A percentile compares a stretch with the other conserved stretches of the same genome.
Conservation (phyloP, 805 yeast species). For the Myxozyma geophila region DNA sequence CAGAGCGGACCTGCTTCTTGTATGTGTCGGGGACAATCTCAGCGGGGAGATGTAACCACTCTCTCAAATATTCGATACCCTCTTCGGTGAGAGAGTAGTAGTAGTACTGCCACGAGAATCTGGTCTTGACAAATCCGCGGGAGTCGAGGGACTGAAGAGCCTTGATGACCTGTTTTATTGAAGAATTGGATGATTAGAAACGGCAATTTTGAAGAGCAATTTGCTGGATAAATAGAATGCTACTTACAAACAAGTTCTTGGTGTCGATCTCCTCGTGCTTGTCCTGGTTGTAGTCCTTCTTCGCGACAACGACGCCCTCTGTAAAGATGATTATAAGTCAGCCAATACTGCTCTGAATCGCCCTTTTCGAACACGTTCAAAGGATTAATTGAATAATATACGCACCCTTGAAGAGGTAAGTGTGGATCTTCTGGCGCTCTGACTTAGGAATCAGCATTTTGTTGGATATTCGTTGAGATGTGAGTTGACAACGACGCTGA, state of each 20-base stretch:
- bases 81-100: conserved; percentile 99
- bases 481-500: conserved; percentile 2
- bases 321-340: conserved; percentile 31
- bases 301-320: conserved; percentile 99
- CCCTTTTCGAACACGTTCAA: neutral
- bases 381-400: conserved; percentile 37
- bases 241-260: conserved; percentile 83
- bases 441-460: conserved; percentile 98
- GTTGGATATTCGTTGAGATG: neutral
- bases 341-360: neutral
- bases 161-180: conserved; percentile 61
- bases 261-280: conserved; percentile 98
- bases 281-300: conserved; percentile 92
- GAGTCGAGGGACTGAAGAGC: conserved; percentile 99
- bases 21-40: conserved; percentile 98
- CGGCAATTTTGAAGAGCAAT: neutral
- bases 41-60: conserved; percentile 97
- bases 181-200: neutral
- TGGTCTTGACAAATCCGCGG: conserved; percentile 98
- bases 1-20: conserved; percentile 93
- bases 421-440: conserved; percentile 99
- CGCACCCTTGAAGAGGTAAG: conserved; percentile 97
- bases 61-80: conserved; percentile 98
- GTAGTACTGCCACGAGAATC: conserved; percentile 99
- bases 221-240: neutral